Evolutionary conservation across 345 rosid species (phyloP), one percentile per base, ranked within the genome.

Genomic region (Boechera stricta): DNA sequence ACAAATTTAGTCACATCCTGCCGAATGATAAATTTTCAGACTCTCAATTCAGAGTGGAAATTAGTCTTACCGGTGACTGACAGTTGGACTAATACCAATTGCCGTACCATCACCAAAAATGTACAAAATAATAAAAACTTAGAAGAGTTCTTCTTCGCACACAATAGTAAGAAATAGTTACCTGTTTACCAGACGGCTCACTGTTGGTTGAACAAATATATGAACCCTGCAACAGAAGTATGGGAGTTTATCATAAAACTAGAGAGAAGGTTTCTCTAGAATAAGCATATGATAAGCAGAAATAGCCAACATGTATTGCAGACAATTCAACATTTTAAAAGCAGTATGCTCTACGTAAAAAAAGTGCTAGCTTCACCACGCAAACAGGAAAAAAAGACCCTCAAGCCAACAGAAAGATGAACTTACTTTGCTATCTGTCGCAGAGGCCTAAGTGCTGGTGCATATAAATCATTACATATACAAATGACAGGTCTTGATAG

Each of bases 391-490:
- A 65, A 55, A 38, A 29, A 67, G 59, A 53, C 52, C n/a, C 52
- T 73, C 51, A 24, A 70, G 49, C 5, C 18, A 53, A 35, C 29
- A 51, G 64, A 21, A 44, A 49, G 56, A 53, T 53, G 21, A 55
- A 84, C 97, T 84, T 87, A 95, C 99, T 95, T 89, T 29, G 99
- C 98, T 76, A 95, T 83, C 77, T 92, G 97, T 63, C 99, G 97
- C 75, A 95, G 80, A 71, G 90, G 97, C 76, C 98, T 86, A 75
- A 95, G 84, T 60, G 89, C 98, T 75, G 97, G 96, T 36, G 91
- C 90, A 80, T 95, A 95, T 21, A 92, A 85, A 80, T 95, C 99
- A 82, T 95, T 95, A 71, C 99, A 92, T 79, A 79, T 72, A 80
- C 82, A 81, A 78, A 94, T 86, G 69, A 95, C 94, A 60, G 99